These are phyloP conservation scores for Aegilops speltoides DNA, from an alignment of 176 grass and related monocot genomes.

Conservation along the genomic window DNA sequence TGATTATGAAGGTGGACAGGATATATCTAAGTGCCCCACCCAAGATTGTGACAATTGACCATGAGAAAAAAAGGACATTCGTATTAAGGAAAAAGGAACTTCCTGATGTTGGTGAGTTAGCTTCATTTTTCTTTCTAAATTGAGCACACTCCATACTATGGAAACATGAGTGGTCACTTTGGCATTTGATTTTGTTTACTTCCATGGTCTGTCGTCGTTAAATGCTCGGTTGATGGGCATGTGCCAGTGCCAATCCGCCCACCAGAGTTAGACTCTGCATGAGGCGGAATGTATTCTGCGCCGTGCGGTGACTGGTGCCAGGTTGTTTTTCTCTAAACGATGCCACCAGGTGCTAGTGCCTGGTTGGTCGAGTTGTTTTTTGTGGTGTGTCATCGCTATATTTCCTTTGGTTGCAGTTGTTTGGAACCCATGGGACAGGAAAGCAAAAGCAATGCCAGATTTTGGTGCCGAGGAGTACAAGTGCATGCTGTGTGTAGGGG, in stretches of 20 bases:
- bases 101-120: conserved; percentile 70
- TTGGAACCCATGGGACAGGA: conserved; percentile 88
- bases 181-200: conserved; percentile 10
- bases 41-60: conserved; percentile 81
- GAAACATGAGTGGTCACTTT: background rate
- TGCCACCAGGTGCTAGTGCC: background rate
- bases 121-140: background rate
- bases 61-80: conserved; percentile 83
- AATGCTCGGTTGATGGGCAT: background rate
- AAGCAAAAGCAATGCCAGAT: conserved; percentile 69
- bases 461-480: conserved; percentile 68
- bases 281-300: background rate
- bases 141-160: background rate
- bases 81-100: conserved; percentile 76
- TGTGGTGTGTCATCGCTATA: background rate
- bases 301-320: background rate
- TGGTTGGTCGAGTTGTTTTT: background rate
- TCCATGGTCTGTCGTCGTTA: background rate
- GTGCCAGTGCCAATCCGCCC: background rate
- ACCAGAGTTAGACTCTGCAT: background rate
- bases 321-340: background rate
- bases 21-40: conserved; percentile 69
- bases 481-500: conserved; percentile 66
- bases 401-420: conserved; percentile 42
- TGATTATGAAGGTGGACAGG: conserved; percentile 62